Conservation (phyloP, 1,284 basidiomycete genomes). For the Ceratobasidium sp. region DNA sequence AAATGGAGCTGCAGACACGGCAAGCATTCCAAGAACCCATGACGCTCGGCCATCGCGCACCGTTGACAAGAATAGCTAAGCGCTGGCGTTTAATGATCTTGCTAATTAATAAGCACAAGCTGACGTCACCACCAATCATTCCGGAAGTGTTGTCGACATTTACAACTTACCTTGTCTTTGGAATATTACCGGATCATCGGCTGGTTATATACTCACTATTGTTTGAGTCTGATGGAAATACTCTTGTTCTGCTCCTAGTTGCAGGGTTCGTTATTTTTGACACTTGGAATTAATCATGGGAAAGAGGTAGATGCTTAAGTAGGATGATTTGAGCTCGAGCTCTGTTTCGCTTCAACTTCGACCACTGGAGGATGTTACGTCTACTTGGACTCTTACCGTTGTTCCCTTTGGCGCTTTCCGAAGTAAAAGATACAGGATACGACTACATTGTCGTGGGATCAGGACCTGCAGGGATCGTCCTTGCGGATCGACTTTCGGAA, state of each 20-base stretch:
- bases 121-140: not conserved
- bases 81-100: not conserved
- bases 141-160: too few species aligned
- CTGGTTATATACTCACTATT: not conserved
- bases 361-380: not conserved
- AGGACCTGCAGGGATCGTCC: slow-evolving; percentile 65
- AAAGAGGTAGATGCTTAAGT: not conserved
- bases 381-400: not conserved
- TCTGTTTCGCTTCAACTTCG: not conserved
- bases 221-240: too few species aligned
- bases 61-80: slow-evolving; percentile 6
- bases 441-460: slow-evolving; percentile 74
- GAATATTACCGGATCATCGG: not conserved
- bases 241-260: too few species aligned
- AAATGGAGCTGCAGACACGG: slow-evolving; percentile 9
- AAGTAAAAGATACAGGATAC: not conserved
- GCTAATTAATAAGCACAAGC: not conserved
- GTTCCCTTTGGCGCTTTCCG: not conserved
- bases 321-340: not conserved
- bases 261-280: too few species aligned
- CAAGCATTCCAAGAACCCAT: slow-evolving; percentile 26
- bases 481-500: slow-evolving; percentile 71
- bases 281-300: not conserved
- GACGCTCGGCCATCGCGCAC: slow-evolving; percentile 6
- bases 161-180: slow-evolving; percentile 12